Evolutionary conservation across 768 basidiomycete species (phyloP).

Genomic region (Suillus brevipes): DNA sequence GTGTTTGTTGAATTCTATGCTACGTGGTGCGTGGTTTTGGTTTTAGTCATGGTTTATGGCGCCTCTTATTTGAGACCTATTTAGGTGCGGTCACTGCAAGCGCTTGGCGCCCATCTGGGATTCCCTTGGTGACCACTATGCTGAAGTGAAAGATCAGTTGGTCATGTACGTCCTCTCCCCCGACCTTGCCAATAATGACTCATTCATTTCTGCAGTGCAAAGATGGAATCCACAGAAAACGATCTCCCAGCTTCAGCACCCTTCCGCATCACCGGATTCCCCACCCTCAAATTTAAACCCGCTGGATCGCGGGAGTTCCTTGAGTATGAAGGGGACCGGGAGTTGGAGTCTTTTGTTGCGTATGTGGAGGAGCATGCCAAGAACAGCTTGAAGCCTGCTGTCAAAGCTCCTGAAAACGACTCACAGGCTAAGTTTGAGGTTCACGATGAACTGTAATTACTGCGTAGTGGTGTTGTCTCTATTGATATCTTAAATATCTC

Average conservation of each 20-base stretch:
- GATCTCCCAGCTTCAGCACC: slow-evolving; percentile 87
- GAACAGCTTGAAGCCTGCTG: slow-evolving; percentile 58
- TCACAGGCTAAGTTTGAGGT: slow-evolving; percentile 26
- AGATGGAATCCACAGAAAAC: slow-evolving; percentile 96
- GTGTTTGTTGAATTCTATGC: slow-evolving; percentile 98
- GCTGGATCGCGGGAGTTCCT: slow-evolving; percentile 86
- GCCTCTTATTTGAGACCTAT: background rate
- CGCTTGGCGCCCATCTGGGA: slow-evolving; percentile 96
- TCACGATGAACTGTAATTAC: slow-evolving; percentile 29
- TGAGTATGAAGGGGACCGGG: slow-evolving; percentile 92
- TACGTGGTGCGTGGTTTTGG: slow-evolving; percentile 68
- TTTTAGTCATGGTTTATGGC: slow-evolving; percentile 7
- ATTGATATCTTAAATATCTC: background rate
- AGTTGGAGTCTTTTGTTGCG: slow-evolving; percentile 79
- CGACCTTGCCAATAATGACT: slow-evolving; percentile 1
- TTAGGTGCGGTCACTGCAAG: slow-evolving; percentile 93
- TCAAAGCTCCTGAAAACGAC: slow-evolving; percentile 24
- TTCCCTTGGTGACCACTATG: slow-evolving; percentile 82
- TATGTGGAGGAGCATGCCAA: slow-evolving; percentile 83
- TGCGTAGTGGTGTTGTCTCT: slow-evolving; percentile 2
- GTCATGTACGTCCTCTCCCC: slow-evolving; percentile 57
- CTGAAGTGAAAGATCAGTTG: slow-evolving; percentile 68
- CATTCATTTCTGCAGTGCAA: slow-evolving; percentile 57
- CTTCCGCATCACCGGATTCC: slow-evolving; percentile 89
- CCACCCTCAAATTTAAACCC: slow-evolving; percentile 94